Percentiles rank a stretch among this genome's conserved stretches.
These are phyloP conservation scores for Arthrocladium fulminans DNA, from an alignment of 2,329 filamentous ascomycete species.

Conservation along the genomic window DNA sequence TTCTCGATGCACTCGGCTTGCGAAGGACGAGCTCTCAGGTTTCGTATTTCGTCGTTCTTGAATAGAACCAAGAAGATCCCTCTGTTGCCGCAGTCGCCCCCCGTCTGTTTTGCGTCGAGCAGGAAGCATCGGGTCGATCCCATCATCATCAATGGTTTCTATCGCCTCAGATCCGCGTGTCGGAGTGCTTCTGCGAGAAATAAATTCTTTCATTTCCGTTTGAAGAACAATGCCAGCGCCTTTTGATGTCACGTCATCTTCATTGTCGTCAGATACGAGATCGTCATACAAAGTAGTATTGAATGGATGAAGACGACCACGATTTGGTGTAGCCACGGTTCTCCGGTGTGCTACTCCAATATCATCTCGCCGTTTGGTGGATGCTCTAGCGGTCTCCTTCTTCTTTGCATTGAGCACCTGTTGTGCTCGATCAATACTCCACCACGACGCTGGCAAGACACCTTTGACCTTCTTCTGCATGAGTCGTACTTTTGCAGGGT, in stretches of 20 bases:
- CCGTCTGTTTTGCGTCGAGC: constrained; percentile 10
- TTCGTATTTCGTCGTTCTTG: neutral
- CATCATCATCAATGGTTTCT: constrained; percentile 21
- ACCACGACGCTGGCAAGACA: constrained; percentile 41
- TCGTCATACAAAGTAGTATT: neutral
- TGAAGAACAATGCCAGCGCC: neutral
- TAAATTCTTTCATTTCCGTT: neutral
- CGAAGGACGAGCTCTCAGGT: neutral
- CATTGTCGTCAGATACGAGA: constrained; percentile 3
- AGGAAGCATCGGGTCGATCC: constrained; percentile 25
- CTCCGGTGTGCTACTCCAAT: constrained; percentile 17
- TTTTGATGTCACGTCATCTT: constrained; percentile 8
- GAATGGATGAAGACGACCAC: neutral
- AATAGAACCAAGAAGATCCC: neutral
- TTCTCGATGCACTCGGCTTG: neutral
- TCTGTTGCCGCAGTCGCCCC: constrained; percentile 11
- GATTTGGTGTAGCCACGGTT: neutral
- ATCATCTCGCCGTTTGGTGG: constrained; percentile 11
- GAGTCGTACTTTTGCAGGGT: constrained; percentile 24
- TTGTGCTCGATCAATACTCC: constrained; percentile 18
- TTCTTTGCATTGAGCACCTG: constrained; percentile 10
- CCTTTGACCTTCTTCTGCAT: constrained; percentile 36
- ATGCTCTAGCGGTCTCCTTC: constrained; percentile 7
- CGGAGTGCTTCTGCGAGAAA: neutral
- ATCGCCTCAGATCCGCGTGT: constrained; percentile 5